These are phyloP conservation scores for Quercus cerris DNA, from an alignment of 306 rosid species.

Conservation along the genomic window DNA sequence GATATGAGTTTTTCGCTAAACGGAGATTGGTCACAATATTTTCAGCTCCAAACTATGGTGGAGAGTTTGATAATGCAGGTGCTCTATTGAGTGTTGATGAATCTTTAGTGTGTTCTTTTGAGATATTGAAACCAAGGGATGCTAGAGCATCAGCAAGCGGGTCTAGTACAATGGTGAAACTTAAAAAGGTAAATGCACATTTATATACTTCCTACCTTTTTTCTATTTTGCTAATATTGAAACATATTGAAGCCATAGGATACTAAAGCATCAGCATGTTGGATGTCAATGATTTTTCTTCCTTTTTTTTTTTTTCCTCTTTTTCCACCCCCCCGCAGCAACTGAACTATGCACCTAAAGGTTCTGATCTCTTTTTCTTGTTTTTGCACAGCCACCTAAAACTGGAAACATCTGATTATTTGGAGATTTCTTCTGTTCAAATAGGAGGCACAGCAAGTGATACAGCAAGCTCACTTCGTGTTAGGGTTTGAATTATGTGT, in stretches of 20 bases:
- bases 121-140: slow-evolving; percentile 61
- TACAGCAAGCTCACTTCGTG: slow-evolving; percentile 25
- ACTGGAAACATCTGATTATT: slow-evolving; percentile 41
- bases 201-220: not conserved
- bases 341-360: not conserved
- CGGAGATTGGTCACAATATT: slow-evolving; percentile 77
- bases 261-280: not conserved
- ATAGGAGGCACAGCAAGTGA: slow-evolving; percentile 16
- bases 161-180: slow-evolving; percentile 28
- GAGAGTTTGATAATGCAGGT: slow-evolving; percentile 84
- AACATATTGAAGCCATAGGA: not conserved
- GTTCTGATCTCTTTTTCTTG: not conserved
- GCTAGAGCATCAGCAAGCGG: slow-evolving; percentile 45
- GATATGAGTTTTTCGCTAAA: slow-evolving; percentile 76
- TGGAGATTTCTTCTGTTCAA: slow-evolving; percentile 34
- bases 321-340: too few relatives aligned
- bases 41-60: slow-evolving; percentile 91
- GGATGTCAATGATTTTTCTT: not conserved
- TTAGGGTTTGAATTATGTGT: slow-evolving; percentile 25
- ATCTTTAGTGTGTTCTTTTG: slow-evolving; percentile 71
- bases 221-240: not conserved
- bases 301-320: not conserved
- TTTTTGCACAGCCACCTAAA: slow-evolving; percentile 56
- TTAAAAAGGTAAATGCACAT: slow-evolving; percentile 53
- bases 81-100: slow-evolving; percentile 76